Percentiles rank a stretch among this genome's conserved stretches.
Evolutionary conservation across 768 basidiomycete species (phyloP).

Genomic region (Stropharia rugosoannulata): DNA sequence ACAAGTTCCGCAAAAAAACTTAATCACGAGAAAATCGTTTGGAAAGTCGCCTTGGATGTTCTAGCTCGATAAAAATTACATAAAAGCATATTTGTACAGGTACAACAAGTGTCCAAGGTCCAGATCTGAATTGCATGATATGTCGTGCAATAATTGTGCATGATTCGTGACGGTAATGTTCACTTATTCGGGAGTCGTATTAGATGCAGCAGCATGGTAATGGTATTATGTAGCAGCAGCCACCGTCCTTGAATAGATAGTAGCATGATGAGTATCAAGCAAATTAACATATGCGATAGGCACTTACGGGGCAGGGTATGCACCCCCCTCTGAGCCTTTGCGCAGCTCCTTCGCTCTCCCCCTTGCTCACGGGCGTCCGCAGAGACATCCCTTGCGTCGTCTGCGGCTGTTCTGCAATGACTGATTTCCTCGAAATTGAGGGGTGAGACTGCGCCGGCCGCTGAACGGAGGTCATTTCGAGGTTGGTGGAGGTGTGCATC

Average conservation of each 20-base stretch:
- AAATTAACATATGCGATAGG: neutral
- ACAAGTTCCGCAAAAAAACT: no score
- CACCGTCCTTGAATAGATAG: conserved; percentile 15
- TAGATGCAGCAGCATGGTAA: conserved; percentile 24
- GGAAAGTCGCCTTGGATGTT: no score
- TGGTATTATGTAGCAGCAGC: conserved; percentile 29
- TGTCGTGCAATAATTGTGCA: no score
- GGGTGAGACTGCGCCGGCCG: conserved; percentile 11
- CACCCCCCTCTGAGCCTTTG: conserved; percentile 27
- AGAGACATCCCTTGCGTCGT: conserved; percentile 2
- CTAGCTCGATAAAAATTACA: no score
- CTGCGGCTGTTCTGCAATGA: conserved; percentile 1
- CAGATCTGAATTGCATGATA: no score
- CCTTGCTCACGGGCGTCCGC: neutral
- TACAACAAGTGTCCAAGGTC: no score
- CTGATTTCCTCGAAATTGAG: neutral
- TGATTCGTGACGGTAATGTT: no score
- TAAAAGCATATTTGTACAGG: no score
- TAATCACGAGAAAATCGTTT: no score
- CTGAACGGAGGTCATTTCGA: neutral
- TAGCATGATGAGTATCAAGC: neutral
- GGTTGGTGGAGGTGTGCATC: neutral
- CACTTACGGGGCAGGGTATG: conserved; percentile 29
- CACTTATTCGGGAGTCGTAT: neutral
- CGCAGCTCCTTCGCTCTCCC: conserved; percentile 5